Evolutionary conservation across 495 filamentous ascomycete genomes (phyloP).

Genomic region (Penicillium subrubescens): DNA sequence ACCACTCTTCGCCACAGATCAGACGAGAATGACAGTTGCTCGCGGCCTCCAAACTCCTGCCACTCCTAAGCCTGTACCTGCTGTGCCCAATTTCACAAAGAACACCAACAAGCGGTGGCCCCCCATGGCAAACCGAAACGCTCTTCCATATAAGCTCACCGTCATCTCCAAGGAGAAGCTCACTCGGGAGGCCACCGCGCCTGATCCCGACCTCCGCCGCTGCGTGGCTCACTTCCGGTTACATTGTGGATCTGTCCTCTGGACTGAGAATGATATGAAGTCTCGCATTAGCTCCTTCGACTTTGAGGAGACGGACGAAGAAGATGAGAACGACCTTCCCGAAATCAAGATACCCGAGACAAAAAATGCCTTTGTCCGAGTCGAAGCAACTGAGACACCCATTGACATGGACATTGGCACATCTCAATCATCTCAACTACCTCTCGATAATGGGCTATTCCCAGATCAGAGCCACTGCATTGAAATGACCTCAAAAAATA

Average conservation of each 20-base stretch:
- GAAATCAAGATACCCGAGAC: constrained; percentile 7
- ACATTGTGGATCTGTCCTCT: constrained; percentile 41
- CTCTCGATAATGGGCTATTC: constrained; percentile 18
- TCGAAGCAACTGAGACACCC: constrained; percentile 15
- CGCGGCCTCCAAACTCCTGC: constrained; percentile 16
- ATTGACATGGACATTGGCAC: neutral
- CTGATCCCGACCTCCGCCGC: constrained; percentile 46
- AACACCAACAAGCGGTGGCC: constrained; percentile 45
- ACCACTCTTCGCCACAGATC: neutral
- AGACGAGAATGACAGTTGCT: constrained; percentile 25
- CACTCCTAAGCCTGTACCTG: constrained; percentile 22
- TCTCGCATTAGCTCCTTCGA: constrained; percentile 46
- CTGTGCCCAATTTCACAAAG: constrained; percentile 30
- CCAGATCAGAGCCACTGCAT: constrained; percentile 21
- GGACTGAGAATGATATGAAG: constrained; percentile 48
- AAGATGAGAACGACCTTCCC: constrained; percentile 32
- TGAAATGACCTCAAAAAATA: constrained; percentile 17
- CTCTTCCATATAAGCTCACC: constrained; percentile 47
- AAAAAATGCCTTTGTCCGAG: constrained; percentile 8
- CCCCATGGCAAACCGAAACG: constrained; percentile 45
- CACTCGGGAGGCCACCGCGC: constrained; percentile 43
- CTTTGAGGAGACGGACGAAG: constrained; percentile 41
- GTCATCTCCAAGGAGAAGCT: constrained; percentile 46
- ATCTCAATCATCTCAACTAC: constrained; percentile 4
- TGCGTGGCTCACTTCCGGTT: constrained; percentile 46